Conservation (phyloP, 2,329 filamentous ascomycete species). For the Xenosphaeropsis pyriputrescens region DNA sequence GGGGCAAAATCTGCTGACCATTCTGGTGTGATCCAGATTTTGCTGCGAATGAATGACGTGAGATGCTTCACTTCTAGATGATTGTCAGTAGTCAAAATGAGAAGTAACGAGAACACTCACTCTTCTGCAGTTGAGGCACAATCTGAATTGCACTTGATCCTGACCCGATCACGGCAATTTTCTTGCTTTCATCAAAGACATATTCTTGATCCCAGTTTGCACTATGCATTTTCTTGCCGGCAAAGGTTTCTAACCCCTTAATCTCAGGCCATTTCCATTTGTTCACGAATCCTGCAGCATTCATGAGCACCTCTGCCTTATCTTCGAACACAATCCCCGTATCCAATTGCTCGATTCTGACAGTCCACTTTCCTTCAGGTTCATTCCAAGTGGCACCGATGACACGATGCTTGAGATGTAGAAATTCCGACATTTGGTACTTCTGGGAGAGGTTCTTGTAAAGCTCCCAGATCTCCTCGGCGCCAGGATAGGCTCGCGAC, state of each 20-base stretch:
- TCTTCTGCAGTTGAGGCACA: conserved; percentile 30
- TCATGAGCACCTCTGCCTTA: conserved; percentile 30
- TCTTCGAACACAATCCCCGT: conserved; percentile 26
- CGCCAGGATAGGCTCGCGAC: conserved; percentile 39
- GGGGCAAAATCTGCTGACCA: conserved; percentile 31
- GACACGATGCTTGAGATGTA: conserved; percentile 28
- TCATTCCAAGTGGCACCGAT: conserved; percentile 11
- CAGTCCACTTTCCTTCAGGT: conserved; percentile 2
- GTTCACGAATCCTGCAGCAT: conserved; percentile 25
- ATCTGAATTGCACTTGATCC: conserved; percentile 38
- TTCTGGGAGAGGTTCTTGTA: conserved; percentile 32
- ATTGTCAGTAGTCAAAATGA: conserved; percentile 8
- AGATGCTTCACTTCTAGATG: neutral
- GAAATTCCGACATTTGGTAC: conserved; percentile 19
- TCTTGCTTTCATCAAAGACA: conserved; percentile 27
- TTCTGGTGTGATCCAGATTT: conserved; percentile 22
- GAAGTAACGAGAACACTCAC: conserved; percentile 26
- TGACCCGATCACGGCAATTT: conserved; percentile 36
- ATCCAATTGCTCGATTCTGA: conserved; percentile 5
- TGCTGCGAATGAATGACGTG: neutral
- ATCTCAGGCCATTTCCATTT: conserved; percentile 3
- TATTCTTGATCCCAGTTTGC: conserved; percentile 29
- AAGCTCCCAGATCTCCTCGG: conserved; percentile 39
- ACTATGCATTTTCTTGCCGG: neutral
- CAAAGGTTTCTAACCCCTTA: neutral